Base-by-base conservation (phyloP, 2,329 filamentous ascomycete genomes). In the Sporothrix mexicana region DNA sequence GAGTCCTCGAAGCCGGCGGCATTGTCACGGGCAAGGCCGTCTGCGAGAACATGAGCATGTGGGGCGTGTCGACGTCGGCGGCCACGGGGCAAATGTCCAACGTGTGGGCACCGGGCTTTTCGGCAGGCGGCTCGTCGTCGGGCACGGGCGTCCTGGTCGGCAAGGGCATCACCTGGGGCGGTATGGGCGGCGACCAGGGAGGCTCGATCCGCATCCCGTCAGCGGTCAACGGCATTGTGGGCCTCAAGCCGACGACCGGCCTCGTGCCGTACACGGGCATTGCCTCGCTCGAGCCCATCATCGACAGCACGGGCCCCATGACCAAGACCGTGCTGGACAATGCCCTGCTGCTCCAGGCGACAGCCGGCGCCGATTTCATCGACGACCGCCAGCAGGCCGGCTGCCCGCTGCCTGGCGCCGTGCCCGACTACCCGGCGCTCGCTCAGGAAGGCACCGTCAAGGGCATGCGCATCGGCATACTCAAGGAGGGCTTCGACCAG, bases 1-100 rank as follows among this genome's bases (percentile, higher is more conserved):
- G 79, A 2, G 75, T 81, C 7, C 77, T 79, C 77, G 89, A 93
- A 69, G 88, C 90, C 0, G 93, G 93, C 1, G 91, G 88, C 0
- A 83, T 95, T 15, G 83, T 93, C 23, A 82, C 93, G 10, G 92
- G 92, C 13, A 94, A 88, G 0, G 91, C 86, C 2, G 93, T 94
- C 91, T 91, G 94, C 79, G 92, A 94, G 79, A 75, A 9, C 72
- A 77, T 41, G 84, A 92, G 69, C 92, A 91, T 5, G 85, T 91
- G 75, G 89, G 83, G 75, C 77, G 78, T 20, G 76, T 77, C 2
- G 79, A 80, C 93, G 76, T 93, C 91, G 0, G 91, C 90, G 2
- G 92, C 92, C 78, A 92, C 92, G 80, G 94, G 94, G 75, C 88
- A 90, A 3, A 88, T 86, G 0, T 84, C 85, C 23, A 95, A 95